Base-by-base conservation (phyloP, 441 rosid genomes). In the Eruca vesicaria region DNA sequence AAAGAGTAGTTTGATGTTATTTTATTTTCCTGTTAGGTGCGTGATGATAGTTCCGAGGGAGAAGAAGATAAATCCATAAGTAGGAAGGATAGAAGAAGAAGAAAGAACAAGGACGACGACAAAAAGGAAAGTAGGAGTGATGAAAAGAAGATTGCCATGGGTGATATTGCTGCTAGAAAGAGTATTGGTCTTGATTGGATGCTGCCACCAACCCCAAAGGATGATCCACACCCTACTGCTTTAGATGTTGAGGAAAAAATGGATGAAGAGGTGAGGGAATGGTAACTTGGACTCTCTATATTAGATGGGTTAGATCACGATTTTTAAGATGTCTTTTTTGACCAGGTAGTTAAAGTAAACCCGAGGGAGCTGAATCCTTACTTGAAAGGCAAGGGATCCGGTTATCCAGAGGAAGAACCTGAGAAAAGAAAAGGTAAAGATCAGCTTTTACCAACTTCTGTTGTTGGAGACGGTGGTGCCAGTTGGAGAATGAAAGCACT, bases 401-500 rank as follows among this genome's bases (percentile, higher is more conserved):
- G 97, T 56, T 94, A 92, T 84, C 97, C 98, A 6, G 95, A 86
- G 75, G 90, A 89, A 63, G 85, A 69, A 68, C 68, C 81, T 61
- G 87, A 79, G 71, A 80, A 78, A 69, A 82, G 64, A 68, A 67
- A 76, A 52, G 80, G 81, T 45, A 58, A 68, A 23, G 83, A 80
- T 63, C 76, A 66, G 63, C 90, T 85, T 76, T 72, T 84, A 52
- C 66, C 90, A 21, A 78, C 90, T 71, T 81, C 93, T 10, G 50
- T 89, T 79, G 89, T 94, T 67, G 97, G 96, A 23, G 99, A 94
- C 81, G 99, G 99, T 31, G 99, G 98, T 63, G 93, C 93, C 5
- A 94, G 99, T 73, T 94, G 99, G 98, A 87, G 97, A 80, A 79
- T 92, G 72, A 94, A 94, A 83, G 90, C 96, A 55, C 82, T 92